Evolutionary conservation across 2,329 filamentous ascomycete species (phyloP), one percentile per base, ranked within the genome.

Genomic region (Phaeophleospora eucalypticola): DNA sequence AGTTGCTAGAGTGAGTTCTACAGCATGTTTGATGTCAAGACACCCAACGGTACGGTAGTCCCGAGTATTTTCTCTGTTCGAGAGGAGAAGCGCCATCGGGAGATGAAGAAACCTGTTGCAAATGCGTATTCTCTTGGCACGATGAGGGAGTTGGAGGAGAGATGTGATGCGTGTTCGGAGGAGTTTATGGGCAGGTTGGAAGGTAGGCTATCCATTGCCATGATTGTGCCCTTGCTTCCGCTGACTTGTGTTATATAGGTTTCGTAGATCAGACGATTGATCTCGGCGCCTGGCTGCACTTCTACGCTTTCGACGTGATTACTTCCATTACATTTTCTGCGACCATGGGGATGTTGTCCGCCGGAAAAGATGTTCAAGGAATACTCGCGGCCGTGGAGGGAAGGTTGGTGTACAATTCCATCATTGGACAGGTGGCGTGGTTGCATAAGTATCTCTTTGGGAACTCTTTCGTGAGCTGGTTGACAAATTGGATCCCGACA

Each of bases 21-120:
- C 36, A 36, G 29, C 4, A 17, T 53, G 6, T 48, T 57, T 46
- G 59, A 60, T 9, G 46, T 55, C 36, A 55, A 57, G 14, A 52
- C 55, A 8, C 53, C 54, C 1, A 43, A 35, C n/a, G 52, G 53
- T 2, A 36, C 36, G 24, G 32, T 44, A n/a, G 41, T 46, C 8
- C n/a, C n/a, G n/a, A 58, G 49, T 16, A 59, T 71, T 7, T 71
- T 73, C 50, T 67, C 63, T 10, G 64, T 65, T 2, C 63, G 63
- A 4, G 68, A 73, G 38, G 71, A 74, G 43, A 55, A 45, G 1
- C 65, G 66, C 18, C 72, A 76, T 51, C 65, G 68, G 2, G 61
- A 56, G 8, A 67, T 71, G 4, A 70, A 69, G 38, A 48, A 54
- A 3, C 49, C 52, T 3, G 49, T 60, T 4, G 56, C 56, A 10